phyloP scores from a whole-genome alignment of 1,139 yeast species.

The Yamadazyma epiphylla region DNA sequence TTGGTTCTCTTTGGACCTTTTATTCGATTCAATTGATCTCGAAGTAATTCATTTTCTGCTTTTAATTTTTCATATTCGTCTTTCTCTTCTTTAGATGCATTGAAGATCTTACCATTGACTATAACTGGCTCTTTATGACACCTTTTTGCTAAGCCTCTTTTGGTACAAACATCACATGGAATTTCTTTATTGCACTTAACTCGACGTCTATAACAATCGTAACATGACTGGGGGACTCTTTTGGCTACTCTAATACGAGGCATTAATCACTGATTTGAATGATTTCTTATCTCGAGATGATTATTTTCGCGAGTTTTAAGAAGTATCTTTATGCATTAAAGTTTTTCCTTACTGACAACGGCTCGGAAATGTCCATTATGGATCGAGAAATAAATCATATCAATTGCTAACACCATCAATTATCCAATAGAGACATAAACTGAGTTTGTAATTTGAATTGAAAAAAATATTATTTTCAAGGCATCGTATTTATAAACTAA shows the following conservation, averaged over 20 bases:
- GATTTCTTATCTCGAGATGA: too few relatives aligned
- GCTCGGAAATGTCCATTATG: too few relatives aligned
- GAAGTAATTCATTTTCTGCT: slow-evolving; percentile 1
- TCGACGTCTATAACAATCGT: slow-evolving; percentile 20
- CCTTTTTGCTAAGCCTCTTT: slow-evolving; percentile 13
- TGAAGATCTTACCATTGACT: slow-evolving; percentile 9
- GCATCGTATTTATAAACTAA: too few relatives aligned
- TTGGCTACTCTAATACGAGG: slow-evolving; percentile 6
- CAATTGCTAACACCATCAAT: too few relatives aligned
- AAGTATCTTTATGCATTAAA: too few relatives aligned
- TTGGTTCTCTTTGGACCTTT: not conserved
- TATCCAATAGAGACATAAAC: too few relatives aligned
- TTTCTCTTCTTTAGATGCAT: slow-evolving; percentile 2
- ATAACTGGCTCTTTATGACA: slow-evolving; percentile 12
- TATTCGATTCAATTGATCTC: slow-evolving; percentile 3
- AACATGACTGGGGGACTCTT: slow-evolving; percentile 22
- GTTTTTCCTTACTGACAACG: too few relatives aligned
- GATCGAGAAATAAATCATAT: too few relatives aligned
- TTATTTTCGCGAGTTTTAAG: too few relatives aligned
- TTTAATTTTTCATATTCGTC: not conserved
- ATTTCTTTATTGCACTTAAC: slow-evolving; percentile 28
- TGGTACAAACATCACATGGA: slow-evolving; percentile 27
- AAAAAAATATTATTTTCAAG: too few relatives aligned
- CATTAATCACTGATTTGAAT: slow-evolving; percentile 1
- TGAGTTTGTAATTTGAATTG: too few relatives aligned